phyloP scores from a whole-genome alignment of 2,329 filamentous ascomycete species.

The Xylariaceae sp. region DNA sequence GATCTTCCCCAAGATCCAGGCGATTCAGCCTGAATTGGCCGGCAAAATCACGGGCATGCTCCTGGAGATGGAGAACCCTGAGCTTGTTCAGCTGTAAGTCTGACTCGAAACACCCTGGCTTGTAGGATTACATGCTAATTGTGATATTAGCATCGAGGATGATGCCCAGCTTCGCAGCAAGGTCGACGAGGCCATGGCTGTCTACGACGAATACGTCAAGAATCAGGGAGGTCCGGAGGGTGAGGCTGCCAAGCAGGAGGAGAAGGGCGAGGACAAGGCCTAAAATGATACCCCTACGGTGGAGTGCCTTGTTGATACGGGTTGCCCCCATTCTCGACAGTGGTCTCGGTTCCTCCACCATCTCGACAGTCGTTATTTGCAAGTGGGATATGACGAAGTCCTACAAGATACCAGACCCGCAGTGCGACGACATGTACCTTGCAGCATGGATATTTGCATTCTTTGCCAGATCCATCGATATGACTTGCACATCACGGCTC shows the following conservation, averaged over 20 bases:
- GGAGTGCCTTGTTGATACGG: too few species aligned
- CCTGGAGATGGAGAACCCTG: conserved; percentile 95
- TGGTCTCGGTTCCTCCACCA: conserved; percentile 14
- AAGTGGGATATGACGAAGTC: too few species aligned
- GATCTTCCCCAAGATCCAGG: conserved; percentile 97
- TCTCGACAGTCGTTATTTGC: too few species aligned
- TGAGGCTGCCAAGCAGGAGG: conserved; percentile 41
- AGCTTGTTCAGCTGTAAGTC: conserved; percentile 92
- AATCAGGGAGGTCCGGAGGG: conserved; percentile 45
- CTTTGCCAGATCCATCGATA: too few species aligned
- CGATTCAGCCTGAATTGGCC: conserved; percentile 87
- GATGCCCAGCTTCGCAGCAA: conserved; percentile 84
- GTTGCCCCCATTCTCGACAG: too few species aligned
- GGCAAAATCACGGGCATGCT: conserved; percentile 99
- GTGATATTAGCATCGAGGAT: conserved; percentile 67
- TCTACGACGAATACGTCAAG: conserved; percentile 99
- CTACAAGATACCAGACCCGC: too few species aligned
- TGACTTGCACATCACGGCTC: too few species aligned
- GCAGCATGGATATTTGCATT: too few species aligned
- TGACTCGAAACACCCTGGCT: not conserved
- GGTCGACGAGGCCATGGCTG: conserved; percentile 93
- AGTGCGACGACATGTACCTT: too few species aligned
- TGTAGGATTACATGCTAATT: not conserved
- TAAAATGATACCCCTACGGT: conserved; percentile 25
- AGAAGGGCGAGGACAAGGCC: conserved; percentile 45